Evolutionary conservation across 2,329 filamentous ascomycete genomes (phyloP), one percentile per base, ranked within the genome.

Genomic region (Penicillium sp.): DNA sequence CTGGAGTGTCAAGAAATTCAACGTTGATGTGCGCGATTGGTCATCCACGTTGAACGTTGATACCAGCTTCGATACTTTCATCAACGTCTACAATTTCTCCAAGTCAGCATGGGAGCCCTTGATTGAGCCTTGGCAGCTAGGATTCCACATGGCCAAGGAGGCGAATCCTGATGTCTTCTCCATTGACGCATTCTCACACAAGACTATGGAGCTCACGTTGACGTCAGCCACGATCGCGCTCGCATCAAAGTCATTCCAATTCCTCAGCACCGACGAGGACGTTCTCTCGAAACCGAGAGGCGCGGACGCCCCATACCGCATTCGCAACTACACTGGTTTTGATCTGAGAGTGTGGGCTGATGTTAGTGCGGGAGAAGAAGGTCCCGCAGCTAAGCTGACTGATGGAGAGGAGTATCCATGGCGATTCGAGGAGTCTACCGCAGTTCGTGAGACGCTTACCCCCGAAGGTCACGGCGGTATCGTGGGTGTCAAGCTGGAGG

Each of bases 61-160:
- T 71, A 90, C 92, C 0, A 89, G 87, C n/a, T 88, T 99, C 50
- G 92, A 97, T 62, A 92, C 94, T 64, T 96, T 96, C 75, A 86
- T 96, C 68, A 99, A 98, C 69, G 89, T 99, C 27, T 99, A 96
- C 82, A 99, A 99, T 76, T 99, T 99, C 77, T 95, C 95, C 14
- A 99, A 99, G 75, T 99, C 95, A 0, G 92, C 92, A 3, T 99
- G 95, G 95, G 95, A 99, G 74, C 95, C 95, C 3, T 79, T 99
- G 36, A 87, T 99, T 27, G 95, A 99, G 73, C 96, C 96, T 7
- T 99, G 95, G 95, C 88, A 94, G 65, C 82, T 98, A n/a, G 92
- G 92, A 2, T 87, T 99, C 66, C 91, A 96, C 62, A 86, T 98
- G 73, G 87, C 90, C 0, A 93, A 89, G 67, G 88, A 95, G 58